Evolutionary conservation across 805 yeast species (phyloP).

Genomic region (Vanderwaltozyma tropicalis): DNA sequence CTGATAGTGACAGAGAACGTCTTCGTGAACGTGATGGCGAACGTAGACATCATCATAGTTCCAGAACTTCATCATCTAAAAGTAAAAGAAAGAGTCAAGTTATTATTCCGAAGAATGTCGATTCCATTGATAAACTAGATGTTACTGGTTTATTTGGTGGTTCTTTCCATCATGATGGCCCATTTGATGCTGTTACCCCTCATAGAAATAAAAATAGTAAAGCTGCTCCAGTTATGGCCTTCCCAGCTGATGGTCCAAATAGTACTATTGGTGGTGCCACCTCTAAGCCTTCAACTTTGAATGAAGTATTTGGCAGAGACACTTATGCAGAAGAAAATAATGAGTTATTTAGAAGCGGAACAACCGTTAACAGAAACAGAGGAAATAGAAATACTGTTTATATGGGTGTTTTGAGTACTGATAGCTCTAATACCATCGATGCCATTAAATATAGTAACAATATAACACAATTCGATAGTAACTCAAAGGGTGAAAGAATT

Average conservation of each 20-base stretch:
- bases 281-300: slow-evolving; percentile 46
- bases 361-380: slow-evolving; percentile 1
- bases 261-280: slow-evolving; percentile 30
- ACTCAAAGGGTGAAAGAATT: slow-evolving; percentile 53
- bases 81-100: slow-evolving; percentile 35
- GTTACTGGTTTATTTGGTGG: slow-evolving; percentile 94
- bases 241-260: slow-evolving; percentile 93
- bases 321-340: slow-evolving; percentile 41
- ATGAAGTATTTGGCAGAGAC: slow-evolving; percentile 66
- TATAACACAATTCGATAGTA: slow-evolving; percentile 62
- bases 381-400: slow-evolving; percentile 1
- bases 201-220: slow-evolving; percentile 76
- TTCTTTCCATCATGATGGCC: slow-evolving; percentile 97
- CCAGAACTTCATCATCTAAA: slow-evolving; percentile 34
- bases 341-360: slow-evolving; percentile 25
- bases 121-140: slow-evolving; percentile 90
- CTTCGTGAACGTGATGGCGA: slow-evolving; percentile 11
- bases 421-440: slow-evolving; percentile 20
- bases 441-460: slow-evolving; percentile 39
- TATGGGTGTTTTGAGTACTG: not conserved
- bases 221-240: slow-evolving; percentile 90
- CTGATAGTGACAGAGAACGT: slow-evolving; percentile 4
- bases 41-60: slow-evolving; percentile 9
- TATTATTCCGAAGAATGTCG: slow-evolving; percentile 59
- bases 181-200: slow-evolving; percentile 97